These are phyloP conservation scores for Lactarius deliciosus DNA, from an alignment of 768 basidiomycete species.

Conservation along the genomic window DNA sequence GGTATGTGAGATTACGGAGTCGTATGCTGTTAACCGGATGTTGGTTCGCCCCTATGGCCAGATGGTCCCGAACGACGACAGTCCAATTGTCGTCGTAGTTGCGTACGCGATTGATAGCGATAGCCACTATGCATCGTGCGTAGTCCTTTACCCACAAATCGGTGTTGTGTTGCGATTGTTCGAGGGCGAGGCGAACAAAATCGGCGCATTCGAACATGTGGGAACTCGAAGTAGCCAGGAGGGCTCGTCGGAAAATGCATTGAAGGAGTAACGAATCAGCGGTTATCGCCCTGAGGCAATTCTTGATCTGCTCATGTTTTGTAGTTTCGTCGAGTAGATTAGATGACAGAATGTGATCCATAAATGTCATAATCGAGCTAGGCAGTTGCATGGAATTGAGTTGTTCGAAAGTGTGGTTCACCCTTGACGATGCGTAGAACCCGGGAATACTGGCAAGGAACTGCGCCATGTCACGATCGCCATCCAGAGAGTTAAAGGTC, in stretches of 20 bases:
- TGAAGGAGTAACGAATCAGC: background rate
- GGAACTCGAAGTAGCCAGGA: background rate
- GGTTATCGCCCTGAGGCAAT: background rate
- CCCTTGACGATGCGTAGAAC: conserved; percentile 11
- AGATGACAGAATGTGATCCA: too few species aligned
- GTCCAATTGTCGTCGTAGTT: conserved; percentile 3
- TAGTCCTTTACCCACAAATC: background rate
- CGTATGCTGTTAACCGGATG: background rate
- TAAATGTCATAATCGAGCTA: too few species aligned
- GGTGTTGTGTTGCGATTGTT: background rate
- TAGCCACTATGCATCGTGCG: conserved; percentile 16
- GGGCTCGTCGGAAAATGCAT: conserved; percentile 10
- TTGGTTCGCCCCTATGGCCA: background rate
- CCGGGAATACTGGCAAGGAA: conserved; percentile 9
- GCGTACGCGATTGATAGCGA: conserved; percentile 9
- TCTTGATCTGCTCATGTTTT: conserved; percentile 2
- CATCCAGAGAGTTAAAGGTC: background rate
- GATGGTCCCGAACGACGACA: background rate
- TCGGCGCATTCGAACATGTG: conserved; percentile 8
- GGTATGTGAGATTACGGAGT: conserved; percentile 2
- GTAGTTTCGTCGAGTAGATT: background rate
- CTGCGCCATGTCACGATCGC: conserved; percentile 8
- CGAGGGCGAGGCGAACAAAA: conserved; percentile 9
- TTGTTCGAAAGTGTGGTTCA: background rate
- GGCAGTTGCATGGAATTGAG: conserved; percentile 1